Base-by-base conservation (phyloP, 2,329 filamentous ascomycete species). In the Waltergamsia citrina region DNA sequence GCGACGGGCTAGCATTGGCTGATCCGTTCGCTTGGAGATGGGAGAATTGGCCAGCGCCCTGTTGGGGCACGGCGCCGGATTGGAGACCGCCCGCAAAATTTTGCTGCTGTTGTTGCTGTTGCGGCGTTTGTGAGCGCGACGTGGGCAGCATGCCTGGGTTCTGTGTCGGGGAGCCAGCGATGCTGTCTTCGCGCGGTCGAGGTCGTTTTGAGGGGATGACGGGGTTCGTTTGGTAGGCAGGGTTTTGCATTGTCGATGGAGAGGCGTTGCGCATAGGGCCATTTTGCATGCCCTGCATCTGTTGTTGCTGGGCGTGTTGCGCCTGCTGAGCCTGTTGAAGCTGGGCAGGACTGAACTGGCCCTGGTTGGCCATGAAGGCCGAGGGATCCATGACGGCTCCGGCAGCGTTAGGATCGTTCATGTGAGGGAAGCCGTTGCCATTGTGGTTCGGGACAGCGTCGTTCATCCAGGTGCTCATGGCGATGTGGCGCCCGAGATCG, bases 101-200 rank as follows among this genome's bases (percentile, higher is more conserved):
- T 41, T 78, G 72, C 52, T 90, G 85, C 49, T 86, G 39, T 41
- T 78, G 72, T 52, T 90, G 85, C 49, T 86, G 39, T 26, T 36
- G 84, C 22, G 90, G 90, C 20, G 90, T 96, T 54, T 94, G 88
- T 47, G 90, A 90, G 59, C 90, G 85, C 60, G 90, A 93, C 17
- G 76, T 78, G 32, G 85, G 82, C 20, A 86, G 60, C 61, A 83
- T 83, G 43, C 75, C 76, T 5, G 81, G 74, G 36, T 81, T 78
- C 52, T 81, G 83, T 50, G 80, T 74, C 34, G 90, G 87, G 21
- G 87, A 93, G 54, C 83, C 80, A 45, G 79, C 81, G 51, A 92
- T 71, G 51, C 80, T 88, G 57, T 95, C 88, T 60, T 94, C 86
- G 52, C 76, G 69, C 34, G 83, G 81, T 30, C 85, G 75, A 35